Evolutionary conservation across 2,329 filamentous ascomycete genomes (phyloP).

Genomic region (Clarireedia monteithiana): DNA sequence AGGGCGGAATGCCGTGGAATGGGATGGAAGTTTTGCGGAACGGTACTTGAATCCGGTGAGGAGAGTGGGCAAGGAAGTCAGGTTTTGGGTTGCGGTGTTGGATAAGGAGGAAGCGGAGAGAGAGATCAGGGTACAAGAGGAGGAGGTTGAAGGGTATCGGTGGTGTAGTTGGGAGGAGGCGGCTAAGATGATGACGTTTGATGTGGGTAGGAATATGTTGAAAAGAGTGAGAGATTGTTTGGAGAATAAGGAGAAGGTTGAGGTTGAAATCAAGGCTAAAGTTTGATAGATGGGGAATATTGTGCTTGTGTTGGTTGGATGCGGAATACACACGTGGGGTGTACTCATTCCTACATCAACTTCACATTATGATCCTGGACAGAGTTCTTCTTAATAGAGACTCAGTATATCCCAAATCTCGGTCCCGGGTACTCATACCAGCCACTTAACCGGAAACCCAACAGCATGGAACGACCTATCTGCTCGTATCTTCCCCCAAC

Average conservation of each 20-base stretch:
- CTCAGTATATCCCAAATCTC: no score
- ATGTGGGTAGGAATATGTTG: constrained; percentile 13
- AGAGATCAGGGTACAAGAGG: constrained; percentile 14
- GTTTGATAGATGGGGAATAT: background rate
- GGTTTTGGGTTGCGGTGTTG: constrained; percentile 12
- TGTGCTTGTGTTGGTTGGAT: no score
- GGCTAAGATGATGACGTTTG: constrained; percentile 7
- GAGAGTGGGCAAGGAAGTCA: constrained; percentile 15
- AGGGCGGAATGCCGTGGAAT: background rate
- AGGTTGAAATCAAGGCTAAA: background rate
- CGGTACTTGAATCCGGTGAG: constrained; percentile 11
- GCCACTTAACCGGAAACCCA: no score
- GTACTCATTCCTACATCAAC: no score
- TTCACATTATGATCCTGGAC: no score
- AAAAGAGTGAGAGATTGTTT: background rate
- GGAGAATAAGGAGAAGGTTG: background rate
- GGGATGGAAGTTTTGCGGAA: constrained; percentile 7
- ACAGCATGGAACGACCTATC: no score
- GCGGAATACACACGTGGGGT: no score
- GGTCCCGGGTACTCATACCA: no score
- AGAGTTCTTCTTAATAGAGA: no score
- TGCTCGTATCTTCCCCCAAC: no score
- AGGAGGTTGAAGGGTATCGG: constrained; percentile 14
- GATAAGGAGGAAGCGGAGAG: constrained; percentile 3
- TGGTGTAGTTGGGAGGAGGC: constrained; percentile 17